Evolutionary conservation across 2,329 filamentous ascomycete species (phyloP).

Genomic region (Cladophialophora psammophila): DNA sequence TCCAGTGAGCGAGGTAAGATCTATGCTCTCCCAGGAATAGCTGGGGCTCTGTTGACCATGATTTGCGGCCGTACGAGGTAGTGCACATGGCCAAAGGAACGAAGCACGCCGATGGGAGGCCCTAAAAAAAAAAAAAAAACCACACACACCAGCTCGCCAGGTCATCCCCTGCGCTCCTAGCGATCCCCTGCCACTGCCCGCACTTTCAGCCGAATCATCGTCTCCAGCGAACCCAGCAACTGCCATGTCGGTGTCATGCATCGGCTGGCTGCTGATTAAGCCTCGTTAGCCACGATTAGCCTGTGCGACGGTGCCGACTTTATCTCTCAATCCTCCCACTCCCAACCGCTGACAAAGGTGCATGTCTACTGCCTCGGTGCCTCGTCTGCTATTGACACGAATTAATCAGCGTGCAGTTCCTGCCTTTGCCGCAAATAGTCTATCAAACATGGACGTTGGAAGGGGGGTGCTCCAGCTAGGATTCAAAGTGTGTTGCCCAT

Average conservation of each 20-base stretch:
- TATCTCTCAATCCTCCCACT: background rate
- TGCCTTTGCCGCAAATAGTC: no score
- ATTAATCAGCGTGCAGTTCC: no score
- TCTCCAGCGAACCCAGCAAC: background rate
- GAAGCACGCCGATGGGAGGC: background rate
- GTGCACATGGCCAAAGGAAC: background rate
- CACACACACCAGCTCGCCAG: background rate
- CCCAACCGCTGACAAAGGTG: constrained; percentile 8
- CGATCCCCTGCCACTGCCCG: background rate
- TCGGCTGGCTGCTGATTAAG: background rate
- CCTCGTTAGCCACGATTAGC: background rate
- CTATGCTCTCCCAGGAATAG: background rate
- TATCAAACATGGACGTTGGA: no score
- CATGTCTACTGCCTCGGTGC: background rate
- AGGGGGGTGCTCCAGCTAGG: no score
- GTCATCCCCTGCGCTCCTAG: background rate
- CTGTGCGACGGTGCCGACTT: background rate
- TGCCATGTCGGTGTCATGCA: background rate
- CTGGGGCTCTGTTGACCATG: background rate
- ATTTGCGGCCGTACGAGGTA: background rate
- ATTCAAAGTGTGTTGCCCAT: no score
- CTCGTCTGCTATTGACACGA: no score
- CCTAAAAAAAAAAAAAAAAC: background rate
- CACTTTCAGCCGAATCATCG: background rate
- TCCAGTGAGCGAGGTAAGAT: background rate